phyloP scores from a whole-genome alignment of 495 filamentous ascomycete species.

The Penicillium lividum region DNA sequence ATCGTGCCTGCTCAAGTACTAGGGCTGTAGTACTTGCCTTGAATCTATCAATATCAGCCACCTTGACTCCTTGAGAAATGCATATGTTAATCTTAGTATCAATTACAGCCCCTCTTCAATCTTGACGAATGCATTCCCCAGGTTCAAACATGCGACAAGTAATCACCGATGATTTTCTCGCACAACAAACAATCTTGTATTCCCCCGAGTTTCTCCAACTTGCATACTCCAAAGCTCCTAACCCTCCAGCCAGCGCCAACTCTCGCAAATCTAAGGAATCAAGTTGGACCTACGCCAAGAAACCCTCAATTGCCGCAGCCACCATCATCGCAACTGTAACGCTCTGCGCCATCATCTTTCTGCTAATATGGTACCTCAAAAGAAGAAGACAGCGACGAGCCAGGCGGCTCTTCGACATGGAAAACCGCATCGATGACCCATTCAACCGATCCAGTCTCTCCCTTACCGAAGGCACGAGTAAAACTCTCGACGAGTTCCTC shows the following conservation, averaged over 20 bases:
- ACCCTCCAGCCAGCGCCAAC: not conserved
- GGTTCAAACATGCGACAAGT: too few species aligned
- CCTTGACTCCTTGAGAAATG: too few species aligned
- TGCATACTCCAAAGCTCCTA: not conserved
- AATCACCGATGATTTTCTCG: not conserved
- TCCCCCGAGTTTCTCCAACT: too few species aligned
- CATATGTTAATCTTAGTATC: too few species aligned
- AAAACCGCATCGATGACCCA: slow-evolving; percentile 10
- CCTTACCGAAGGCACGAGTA: slow-evolving; percentile 22
- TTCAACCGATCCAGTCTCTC: slow-evolving; percentile 22
- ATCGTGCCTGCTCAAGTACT: too few species aligned
- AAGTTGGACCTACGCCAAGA: slow-evolving; percentile 1
- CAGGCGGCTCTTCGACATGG: not conserved
- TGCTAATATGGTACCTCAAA: slow-evolving; percentile 15
- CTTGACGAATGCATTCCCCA: too few species aligned
- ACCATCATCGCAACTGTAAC: slow-evolving; percentile 11
- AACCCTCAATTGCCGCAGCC: slow-evolving; percentile 15
- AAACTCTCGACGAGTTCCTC: slow-evolving; percentile 23
- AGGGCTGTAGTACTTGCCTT: too few species aligned
- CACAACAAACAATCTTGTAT: not conserved
- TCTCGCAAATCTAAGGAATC: not conserved
- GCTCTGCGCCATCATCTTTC: slow-evolving; percentile 10
- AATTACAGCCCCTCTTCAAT: too few species aligned
- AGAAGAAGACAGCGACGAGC: slow-evolving; percentile 4
- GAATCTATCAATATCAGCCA: too few species aligned